Percentiles rank a stretch among this genome's conserved stretches.
Conservation (phyloP, 129 eudicot species). For the Pseudognaphalium luteoalbum region DNA sequence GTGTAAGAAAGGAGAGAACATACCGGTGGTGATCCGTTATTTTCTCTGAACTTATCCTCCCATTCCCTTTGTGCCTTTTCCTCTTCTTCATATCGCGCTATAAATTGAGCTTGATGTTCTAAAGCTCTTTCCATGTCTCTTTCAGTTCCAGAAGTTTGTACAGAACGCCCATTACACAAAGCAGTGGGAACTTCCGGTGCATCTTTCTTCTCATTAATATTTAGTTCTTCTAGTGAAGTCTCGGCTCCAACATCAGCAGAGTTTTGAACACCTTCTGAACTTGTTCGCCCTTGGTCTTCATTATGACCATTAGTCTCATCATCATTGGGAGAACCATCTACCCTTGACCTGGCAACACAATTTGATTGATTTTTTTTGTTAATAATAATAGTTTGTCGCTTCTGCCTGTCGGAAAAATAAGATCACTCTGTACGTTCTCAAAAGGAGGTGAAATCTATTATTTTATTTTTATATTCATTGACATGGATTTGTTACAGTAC, state of each 20-base stretch:
- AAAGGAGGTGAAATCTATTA: background rate
- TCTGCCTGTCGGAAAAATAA: background rate
- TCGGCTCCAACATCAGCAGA: constrained; percentile 39
- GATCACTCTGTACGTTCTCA: background rate
- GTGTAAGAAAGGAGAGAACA: constrained; percentile 27
- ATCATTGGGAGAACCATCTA: constrained; percentile 45
- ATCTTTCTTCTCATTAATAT: constrained; percentile 26
- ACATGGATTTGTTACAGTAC: background rate
- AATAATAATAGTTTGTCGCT: background rate
- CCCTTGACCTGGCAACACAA: constrained; percentile 56
- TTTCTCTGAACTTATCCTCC: constrained; percentile 88
- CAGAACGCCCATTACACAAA: constrained; percentile 32
- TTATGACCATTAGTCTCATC: constrained; percentile 26
- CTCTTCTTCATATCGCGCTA: constrained; percentile 66
- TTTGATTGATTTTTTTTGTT: background rate
- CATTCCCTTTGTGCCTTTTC: constrained; percentile 92
- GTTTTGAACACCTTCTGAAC: constrained; percentile 39
- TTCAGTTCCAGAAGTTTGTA: constrained; percentile 34
- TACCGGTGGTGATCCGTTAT: constrained; percentile 60
- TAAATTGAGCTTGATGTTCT: constrained; percentile 68
- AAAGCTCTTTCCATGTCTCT: constrained; percentile 70
- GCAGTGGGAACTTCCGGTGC: constrained; percentile 25
- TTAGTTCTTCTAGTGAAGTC: constrained; percentile 33
- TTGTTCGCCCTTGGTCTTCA: constrained; percentile 25
- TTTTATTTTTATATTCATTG: background rate